phyloP scores from a whole-genome alignment of 768 basidiomycete species.

The Peribolospora baueri region DNA sequence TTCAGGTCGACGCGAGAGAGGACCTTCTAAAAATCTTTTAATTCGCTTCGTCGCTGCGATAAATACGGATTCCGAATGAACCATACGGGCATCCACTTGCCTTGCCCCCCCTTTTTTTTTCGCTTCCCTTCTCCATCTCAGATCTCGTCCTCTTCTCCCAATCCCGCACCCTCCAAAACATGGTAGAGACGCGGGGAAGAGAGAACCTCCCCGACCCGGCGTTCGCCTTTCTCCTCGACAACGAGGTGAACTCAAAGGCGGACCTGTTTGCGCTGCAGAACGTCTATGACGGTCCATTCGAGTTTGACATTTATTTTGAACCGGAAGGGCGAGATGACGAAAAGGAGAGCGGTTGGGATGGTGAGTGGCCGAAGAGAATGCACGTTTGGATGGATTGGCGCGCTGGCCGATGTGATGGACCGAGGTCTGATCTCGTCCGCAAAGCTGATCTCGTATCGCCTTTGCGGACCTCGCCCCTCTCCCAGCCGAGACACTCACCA shows the following conservation, averaged over 20 bases:
- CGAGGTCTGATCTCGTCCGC: too few relatives aligned
- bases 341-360: constrained; percentile 14
- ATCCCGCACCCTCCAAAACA: constrained; percentile 18
- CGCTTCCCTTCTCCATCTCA: not conserved
- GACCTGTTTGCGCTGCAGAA: constrained; percentile 78
- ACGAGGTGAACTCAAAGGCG: constrained; percentile 43
- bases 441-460: not conserved
- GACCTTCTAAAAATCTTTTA: too few relatives aligned
- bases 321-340: constrained; percentile 29
- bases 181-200: constrained; percentile 29
- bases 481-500: constrained; percentile 39
- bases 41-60: too few relatives aligned
- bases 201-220: constrained; percentile 45
- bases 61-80: too few relatives aligned
- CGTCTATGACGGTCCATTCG: constrained; percentile 54
- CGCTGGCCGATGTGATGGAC: too few relatives aligned
- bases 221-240: constrained; percentile 46
- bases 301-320: constrained; percentile 75
- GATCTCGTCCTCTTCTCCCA: not conserved
- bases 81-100: too few relatives aligned
- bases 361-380: not conserved
- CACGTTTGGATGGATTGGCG: too few relatives aligned
- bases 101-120: not conserved
- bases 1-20: not conserved
- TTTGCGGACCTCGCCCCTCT: constrained; percentile 1